Evolutionary conservation across 306 rosid genomes (phyloP), one percentile per base, ranked within the genome.

Genomic region (Astragalus membranaceus): DNA sequence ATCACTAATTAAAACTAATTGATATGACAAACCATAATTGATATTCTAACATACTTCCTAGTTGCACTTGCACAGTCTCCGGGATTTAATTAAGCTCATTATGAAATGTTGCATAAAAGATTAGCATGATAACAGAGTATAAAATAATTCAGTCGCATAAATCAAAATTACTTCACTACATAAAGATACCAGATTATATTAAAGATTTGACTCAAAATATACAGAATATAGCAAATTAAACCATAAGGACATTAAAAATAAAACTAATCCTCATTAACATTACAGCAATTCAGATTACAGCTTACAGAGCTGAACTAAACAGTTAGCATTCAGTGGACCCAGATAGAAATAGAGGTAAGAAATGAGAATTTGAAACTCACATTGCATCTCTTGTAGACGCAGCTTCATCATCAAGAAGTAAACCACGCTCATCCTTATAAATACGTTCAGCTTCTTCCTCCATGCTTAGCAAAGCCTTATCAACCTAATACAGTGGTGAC

Each of bases 311-410:
- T 36, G 4, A 39, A 78, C 30, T 64, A 43, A 7, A 52, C 14
- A 33, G 49, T 26, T 69, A 17, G 29, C 72, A 11, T 62, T 39
- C 17, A 32, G 7, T 33, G 64, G n/a, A 51, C 15, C 62, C 16
- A 75, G 26, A 20, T 41, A 60, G 20, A 52, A 32, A 39, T 58
- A 57, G 62, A 10, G 20, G 23, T 39, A 66, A 50, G 60, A 39
- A 30, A 26, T 36, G 62, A 52, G 10, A 13, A 53, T 35, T 29
- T n/a, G 74, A 48, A 42, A 82, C 98, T 84, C 73, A 94, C 98
- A 94, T 90, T 41, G 96, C 96, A 88, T 94, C 98, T 81, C 98
- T 85, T 29, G 95, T 88, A 39, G 97, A 90, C 47, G 98, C 96
- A 56, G 98, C 98, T 75, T 94, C 98, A 78, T 94, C 96, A 33